Evolutionary conservation across 208 protist species (phyloP), one percentile per base, ranked within the genome.

Genomic region (Crithidia acanthocephali): DNA sequence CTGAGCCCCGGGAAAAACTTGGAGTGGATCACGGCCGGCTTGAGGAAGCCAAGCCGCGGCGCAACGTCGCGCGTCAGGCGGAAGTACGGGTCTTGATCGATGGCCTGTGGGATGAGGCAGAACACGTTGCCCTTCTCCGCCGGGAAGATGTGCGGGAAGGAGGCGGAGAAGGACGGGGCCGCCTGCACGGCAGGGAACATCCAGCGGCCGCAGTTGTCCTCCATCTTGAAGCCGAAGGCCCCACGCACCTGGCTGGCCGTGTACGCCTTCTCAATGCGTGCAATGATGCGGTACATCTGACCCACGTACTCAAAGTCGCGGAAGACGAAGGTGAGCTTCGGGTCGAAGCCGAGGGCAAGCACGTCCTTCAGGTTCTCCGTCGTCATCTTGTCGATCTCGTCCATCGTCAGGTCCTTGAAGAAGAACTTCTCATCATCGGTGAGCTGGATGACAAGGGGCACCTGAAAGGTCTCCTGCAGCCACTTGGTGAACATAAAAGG

Each of bases 381-480:
- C 9, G 94, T 94, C 79, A 99, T 98, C 16, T 86, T 56, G 58
- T 98, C 85, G 15, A 95, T 78, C 70, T 99, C 90, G 33, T 98
- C 97, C 13, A 99, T 76, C 9, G 88, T 89, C 23, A 99, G 63
- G 79, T 98, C 94, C 72, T 99, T 99, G 80, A 98, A 99, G 69
- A 98, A 97, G 76, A 99, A 99, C 85, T 99, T 99, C 76, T 99
- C 99, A 81, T 99, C 99, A 74, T 99, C 99, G n/a, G 99, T 99
- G 69, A 99, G 89, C 83, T 99, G 99, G 69, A 99, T 98, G 2
- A 99, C 98, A 2, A 99, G 86, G 20, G 98, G 98, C 23, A 99
- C 97, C 61, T 98, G 79, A 76, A 99, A 99, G 8, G 92, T 98
- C n/a, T 99, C 98, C 86, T 99, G 99, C 64, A 99, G 88, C 86